Base-by-base conservation (phyloP, 345 rosid species). In the Salix koriyanagi region DNA sequence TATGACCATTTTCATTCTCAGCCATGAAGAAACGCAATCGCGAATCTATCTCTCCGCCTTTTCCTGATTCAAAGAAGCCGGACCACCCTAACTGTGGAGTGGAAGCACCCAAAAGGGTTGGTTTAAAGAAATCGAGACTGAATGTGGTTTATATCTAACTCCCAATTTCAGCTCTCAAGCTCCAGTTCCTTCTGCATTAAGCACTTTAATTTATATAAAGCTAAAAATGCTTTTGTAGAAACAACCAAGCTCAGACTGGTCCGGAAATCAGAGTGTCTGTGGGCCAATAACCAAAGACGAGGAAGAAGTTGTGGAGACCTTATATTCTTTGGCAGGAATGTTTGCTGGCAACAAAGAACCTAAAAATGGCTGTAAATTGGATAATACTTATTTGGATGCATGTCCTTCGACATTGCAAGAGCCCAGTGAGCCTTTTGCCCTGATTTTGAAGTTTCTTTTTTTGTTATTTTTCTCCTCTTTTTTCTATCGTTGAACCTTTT, bases 251-350 rank as follows among this genome's bases (percentile, higher is more conserved):
- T 62, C 67, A 26, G 67, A 71, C 54, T 80, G 79, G 73, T 75
- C 73, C 77, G 18, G 54, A 12, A 26, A 72, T 65, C 69, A 67
- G 14, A 23, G 34, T 72, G 37, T 34, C 30, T 50, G 67, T 79
- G 62, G 95, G 66, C 78, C 91, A 46, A 92, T 92, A 81, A 85
- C 97, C 18, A 92, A 94, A 83, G 99, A 94, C 74, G 99, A 94
- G 89, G 91, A 90, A 83, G 99, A 94, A 87, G 99, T 90, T 69
- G 99, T 82, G n/a, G 97, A 92, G 83, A 88, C 97, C 37, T 80
- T 94, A 71, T 90, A 80, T 81, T 86, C 91, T 77, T 84, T 94
- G 89, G 99, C 99, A 8, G 91, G 86, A 79, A 87, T 91, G 94
- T 87, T 90, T 80, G 81, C 84, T 11, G 82, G 83, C 78, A 48